phyloP scores from a whole-genome alignment of 2,329 filamentous ascomycete species.

The Fusarium liriodendri region DNA sequence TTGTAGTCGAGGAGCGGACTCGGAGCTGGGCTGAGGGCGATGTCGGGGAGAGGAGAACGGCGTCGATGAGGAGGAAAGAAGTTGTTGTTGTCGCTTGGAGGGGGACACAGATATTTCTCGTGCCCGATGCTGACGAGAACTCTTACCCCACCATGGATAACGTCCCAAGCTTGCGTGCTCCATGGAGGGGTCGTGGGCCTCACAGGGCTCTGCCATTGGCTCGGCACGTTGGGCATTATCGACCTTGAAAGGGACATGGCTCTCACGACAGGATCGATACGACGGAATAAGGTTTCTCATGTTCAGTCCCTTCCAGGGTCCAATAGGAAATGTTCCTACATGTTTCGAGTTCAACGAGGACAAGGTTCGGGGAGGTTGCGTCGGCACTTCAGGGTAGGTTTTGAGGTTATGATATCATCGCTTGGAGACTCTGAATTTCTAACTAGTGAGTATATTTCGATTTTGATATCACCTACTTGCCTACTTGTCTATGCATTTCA shows the following conservation, averaged over 20 bases:
- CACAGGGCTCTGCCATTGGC: slow-evolving; percentile 33
- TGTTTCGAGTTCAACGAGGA: not conserved
- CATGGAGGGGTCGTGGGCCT: slow-evolving; percentile 43
- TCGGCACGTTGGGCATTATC: slow-evolving; percentile 1
- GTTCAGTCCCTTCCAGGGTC: not conserved
- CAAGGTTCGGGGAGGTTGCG: not conserved
- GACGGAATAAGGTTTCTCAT: not conserved
- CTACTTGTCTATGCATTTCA: not conserved
- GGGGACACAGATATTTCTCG: slow-evolving; percentile 18
- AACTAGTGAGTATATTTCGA: not conserved
- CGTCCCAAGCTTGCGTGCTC: slow-evolving; percentile 36
- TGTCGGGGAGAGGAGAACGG: not conserved
- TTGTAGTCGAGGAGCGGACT: slow-evolving; percentile 1
- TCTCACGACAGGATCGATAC: not conserved
- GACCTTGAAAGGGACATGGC: not conserved
- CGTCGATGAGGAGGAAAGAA: slow-evolving; percentile 7
- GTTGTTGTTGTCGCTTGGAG: slow-evolving; percentile 15
- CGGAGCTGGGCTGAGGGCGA: not conserved
- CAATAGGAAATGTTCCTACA: not conserved
- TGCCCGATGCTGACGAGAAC: slow-evolving; percentile 15
- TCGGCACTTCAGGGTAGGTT: not conserved
- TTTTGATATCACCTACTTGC: not conserved
- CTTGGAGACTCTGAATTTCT: not conserved
- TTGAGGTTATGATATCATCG: not conserved
- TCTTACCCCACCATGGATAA: slow-evolving; percentile 42